Evolutionary conservation across 2,329 filamentous ascomycete species (phyloP).

Genomic region (Colletotrichum sp.): DNA sequence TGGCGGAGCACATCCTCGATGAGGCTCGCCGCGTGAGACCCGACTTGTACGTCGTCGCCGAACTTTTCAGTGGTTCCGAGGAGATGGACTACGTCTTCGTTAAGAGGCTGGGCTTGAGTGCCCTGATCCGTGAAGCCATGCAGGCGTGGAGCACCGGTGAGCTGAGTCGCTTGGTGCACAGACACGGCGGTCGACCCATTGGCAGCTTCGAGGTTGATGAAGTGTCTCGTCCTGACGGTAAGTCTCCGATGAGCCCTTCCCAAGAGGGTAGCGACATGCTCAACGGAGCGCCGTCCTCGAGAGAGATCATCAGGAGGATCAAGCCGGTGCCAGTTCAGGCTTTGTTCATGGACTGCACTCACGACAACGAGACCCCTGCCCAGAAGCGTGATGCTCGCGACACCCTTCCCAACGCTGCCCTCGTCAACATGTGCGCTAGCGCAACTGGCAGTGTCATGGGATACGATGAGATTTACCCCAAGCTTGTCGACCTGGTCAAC

Average conservation of each 20-base stretch:
- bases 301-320: conserved; percentile 79
- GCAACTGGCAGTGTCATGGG: conserved; percentile 97
- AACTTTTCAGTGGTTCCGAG: conserved; percentile 94
- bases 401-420: conserved; percentile 89
- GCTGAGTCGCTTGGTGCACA: conserved; percentile 89
- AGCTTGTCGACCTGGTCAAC: conserved; percentile 89
- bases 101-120: conserved; percentile 87
- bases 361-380: conserved; percentile 95
- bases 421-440: conserved; percentile 95
- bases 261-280: conserved; percentile 28
- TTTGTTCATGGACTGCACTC: conserved; percentile 98
- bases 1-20: conserved; percentile 94
- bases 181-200: conserved; percentile 91
- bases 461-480: conserved; percentile 95
- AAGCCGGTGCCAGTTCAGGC: conserved; percentile 90
- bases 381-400: conserved; percentile 95
- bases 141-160: conserved; percentile 96
- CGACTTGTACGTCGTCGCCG: conserved; percentile 89
- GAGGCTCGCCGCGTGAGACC: conserved; percentile 88
- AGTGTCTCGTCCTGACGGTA: conserved; percentile 66
- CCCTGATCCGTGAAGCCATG: conserved; percentile 96
- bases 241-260: conserved; percentile 32
- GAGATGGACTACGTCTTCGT: conserved; percentile 97
- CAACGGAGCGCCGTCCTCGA: conserved; percentile 40
- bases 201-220: conserved; percentile 97